A percentile compares a stretch with the other conserved stretches of the same genome.
phyloP scores from a whole-genome alignment of 345 rosid species.

The Gossypium arboreum region DNA sequence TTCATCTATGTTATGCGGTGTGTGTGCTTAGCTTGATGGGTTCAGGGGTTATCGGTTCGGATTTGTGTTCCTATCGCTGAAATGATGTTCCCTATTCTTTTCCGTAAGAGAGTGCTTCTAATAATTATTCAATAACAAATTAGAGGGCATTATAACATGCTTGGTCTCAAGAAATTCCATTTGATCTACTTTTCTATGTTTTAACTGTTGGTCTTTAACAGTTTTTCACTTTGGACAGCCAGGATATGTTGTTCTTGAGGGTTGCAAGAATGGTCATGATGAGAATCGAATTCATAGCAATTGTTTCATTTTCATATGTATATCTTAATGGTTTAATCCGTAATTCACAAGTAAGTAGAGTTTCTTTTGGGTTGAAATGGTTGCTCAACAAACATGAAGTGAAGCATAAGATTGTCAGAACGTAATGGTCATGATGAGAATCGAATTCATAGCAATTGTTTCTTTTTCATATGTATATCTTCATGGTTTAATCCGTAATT shows the following conservation, averaged over 20 bases:
- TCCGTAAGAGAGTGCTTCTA: background rate
- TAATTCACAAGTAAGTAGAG: constrained; percentile 70
- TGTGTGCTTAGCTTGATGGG: no score
- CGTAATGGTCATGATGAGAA: constrained; percentile 41
- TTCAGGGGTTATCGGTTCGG: no score
- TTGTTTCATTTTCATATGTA: constrained; percentile 79
- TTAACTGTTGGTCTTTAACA: constrained; percentile 12
- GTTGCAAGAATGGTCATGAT: constrained; percentile 99
- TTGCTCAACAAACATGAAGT: no score
- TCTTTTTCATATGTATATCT: constrained; percentile 88
- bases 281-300: constrained; percentile 96
- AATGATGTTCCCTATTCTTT: background rate
- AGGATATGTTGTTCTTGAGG: constrained; percentile 97
- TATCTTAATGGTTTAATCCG: constrained; percentile 95
- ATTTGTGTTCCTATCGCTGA: no score
- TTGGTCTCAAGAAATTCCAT: background rate
- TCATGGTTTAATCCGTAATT: constrained; percentile 91
- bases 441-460: constrained; percentile 87
- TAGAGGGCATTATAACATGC: background rate
- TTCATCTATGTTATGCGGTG: no score
- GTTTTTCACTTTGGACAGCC: constrained; percentile 56
- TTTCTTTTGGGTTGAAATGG: background rate
- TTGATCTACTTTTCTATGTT: constrained; percentile 3
- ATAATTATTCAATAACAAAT: background rate
- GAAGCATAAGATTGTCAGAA: no score